Base-by-base conservation (phyloP, 495 filamentous ascomycete species). In the Neurospora africana region DNA sequence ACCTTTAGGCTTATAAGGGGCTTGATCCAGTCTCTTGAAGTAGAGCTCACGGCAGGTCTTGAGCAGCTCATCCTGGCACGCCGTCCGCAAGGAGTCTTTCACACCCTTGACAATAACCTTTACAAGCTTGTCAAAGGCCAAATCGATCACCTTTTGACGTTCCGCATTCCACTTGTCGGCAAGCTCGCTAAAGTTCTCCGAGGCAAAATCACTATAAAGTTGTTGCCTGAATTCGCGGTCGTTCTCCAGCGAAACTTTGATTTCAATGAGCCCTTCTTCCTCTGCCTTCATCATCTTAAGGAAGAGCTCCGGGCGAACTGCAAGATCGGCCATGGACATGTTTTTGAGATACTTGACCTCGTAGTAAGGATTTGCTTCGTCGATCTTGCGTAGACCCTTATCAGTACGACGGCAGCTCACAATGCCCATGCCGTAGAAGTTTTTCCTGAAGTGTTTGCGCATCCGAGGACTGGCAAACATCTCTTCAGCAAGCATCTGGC, bases 341-440 rank as follows among this genome's bases (percentile, higher is more conserved):
- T 95, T 92, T 43, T 92, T 87, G 21, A 98, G 89, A 73, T 99
- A 99, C 77, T 99, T 99, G 83, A 99, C 94, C 79, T 97, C 95
- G 79, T 97, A 97, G 80, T 95, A 98, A 0, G 92, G 93, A 77
- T 98, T 93, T 40, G 97, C 89, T 68, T 98, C 96, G 73, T 97
- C 95, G 76, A 99, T 98, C 76, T 91, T 91, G 40, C 91, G 90
- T n/a, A 96, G 84, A 36, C 95, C 95, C 79, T 98, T 98, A 67
- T 97, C 94, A 10, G 95, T 99, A 69, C 94, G 89, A 73, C 88
- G 88, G 77, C 94, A 95, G 81, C 94, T 93, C 70, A 98, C 87
- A 39, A 90, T 85, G 39, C 92, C 93, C 73, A 89, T 89, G 78
- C 87, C 86, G 78, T 98, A 99, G 80, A 91, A 97, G 53, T 87